Conservation (phyloP, 176 grass and related monocot species). For the Bolboschoenus planiculmis region DNA sequence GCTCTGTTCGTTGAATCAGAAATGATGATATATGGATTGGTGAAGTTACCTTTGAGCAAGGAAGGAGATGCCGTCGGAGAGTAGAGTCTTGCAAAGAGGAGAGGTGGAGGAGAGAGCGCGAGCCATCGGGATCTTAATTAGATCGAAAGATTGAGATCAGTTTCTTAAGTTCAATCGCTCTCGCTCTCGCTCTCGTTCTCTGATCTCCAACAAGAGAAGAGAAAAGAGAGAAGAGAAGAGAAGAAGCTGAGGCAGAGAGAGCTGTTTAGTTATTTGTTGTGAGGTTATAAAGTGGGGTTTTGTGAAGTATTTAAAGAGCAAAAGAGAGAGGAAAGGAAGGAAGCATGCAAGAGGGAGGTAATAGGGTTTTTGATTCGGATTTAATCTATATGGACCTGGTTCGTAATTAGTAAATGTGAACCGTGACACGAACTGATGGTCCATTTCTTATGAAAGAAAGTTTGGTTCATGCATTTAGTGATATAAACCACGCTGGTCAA, state of each 20-base stretch:
- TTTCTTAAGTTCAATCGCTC: too few species aligned
- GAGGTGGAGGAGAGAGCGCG: constrained; percentile 37
- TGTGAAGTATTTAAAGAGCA: background rate
- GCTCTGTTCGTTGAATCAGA: too few species aligned
- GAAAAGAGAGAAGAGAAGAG: background rate
- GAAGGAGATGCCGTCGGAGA: constrained; percentile 14
- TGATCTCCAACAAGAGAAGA: background rate
- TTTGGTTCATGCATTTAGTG: too few species aligned
- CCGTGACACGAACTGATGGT: too few species aligned
- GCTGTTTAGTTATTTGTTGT: background rate
- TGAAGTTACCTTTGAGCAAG: background rate
- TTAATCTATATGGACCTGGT: background rate
- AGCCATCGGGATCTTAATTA: too few species aligned
- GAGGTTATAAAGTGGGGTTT: background rate
- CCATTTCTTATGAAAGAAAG: too few species aligned
- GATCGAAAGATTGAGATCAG: too few species aligned
- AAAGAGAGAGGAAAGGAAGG: background rate
- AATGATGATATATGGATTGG: background rate
- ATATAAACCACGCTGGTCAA: background rate
- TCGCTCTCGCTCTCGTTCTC: background rate
- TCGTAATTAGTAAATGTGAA: too few species aligned
- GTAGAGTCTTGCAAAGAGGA: constrained; percentile 7
- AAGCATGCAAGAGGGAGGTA: background rate
- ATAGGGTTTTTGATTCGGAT: background rate
- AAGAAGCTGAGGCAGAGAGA: background rate